Evolutionary conservation across 1,284 basidiomycete genomes (phyloP), one percentile per base, ranked within the genome.

Genomic region (Microbotryum scabiosae): DNA sequence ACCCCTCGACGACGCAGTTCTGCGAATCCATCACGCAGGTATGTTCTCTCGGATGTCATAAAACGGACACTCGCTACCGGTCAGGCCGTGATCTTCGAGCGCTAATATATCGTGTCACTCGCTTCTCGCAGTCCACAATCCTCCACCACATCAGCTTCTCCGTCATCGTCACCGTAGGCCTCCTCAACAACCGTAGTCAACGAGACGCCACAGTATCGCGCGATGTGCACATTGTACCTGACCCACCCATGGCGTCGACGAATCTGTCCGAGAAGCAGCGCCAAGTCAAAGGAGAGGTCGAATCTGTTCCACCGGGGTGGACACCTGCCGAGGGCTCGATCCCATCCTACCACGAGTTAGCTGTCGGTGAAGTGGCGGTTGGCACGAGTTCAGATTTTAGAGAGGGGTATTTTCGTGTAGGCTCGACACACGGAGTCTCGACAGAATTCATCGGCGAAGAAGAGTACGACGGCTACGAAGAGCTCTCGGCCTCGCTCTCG

Each of bases 381-480:
- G 30, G 51, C 25, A 26, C 51, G 51, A 52, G 30, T n/a, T n/a
- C 23, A n/a, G 25, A n/a, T 3, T 14, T 14, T 20, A 16, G 26
- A 14, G 21, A 49, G 20, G 47, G 47, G 14, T 18, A 2, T 49
- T 28, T 16, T n/a, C 47, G 26, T 49, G 23, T 18, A 23, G 14
- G 14, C 20, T 49, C 23, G 8, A n/a, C 47, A 23, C n/a, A n/a
- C 32, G 25, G 25, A 6, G 16, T 52, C 12, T 10, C 51, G 51
- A 52, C 51, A 18, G 14, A 32, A 10, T 5, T 41, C 36, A 41
- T 32, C 30, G 3, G 23, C 36, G 62, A 64, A 23, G 67, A 68
- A 5, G 67, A 68, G 53, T 67, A 64, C 25, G 67, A 68, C 23
- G 67, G 67, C 16, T 66, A 66, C 57, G 67, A 68, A 45, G 67